phyloP scores from a whole-genome alignment of 2,329 filamentous ascomycete species.

The Clonostachys chloroleuca region DNA sequence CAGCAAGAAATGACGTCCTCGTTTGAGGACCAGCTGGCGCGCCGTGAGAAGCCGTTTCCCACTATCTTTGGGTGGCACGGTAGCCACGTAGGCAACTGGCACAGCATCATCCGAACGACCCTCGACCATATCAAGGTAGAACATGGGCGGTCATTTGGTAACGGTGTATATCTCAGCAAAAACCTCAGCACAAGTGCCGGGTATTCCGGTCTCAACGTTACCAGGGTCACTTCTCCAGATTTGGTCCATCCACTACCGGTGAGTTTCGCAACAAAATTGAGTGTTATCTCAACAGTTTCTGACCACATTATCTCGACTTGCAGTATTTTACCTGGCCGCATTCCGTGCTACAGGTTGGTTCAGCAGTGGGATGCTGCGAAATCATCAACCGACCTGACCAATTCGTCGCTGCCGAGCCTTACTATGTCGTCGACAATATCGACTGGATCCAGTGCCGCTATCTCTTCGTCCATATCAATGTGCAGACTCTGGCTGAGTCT shows the following conservation, averaged over 20 bases:
- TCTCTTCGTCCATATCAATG: constrained; percentile 48
- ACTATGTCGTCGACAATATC: constrained; percentile 68
- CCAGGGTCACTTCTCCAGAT: too few species aligned
- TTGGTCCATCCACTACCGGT: too few species aligned
- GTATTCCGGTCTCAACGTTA: too few species aligned
- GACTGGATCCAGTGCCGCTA: constrained; percentile 93
- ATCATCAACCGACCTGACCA: constrained; percentile 69
- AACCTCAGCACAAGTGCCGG: constrained; percentile 46
- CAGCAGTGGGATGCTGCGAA: constrained; percentile 74
- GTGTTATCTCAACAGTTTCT: too few species aligned
- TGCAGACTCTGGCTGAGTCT: too few species aligned
- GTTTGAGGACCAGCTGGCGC: constrained; percentile 16
- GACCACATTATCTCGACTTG: constrained; percentile 29
- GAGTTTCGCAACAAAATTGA: too few species aligned
- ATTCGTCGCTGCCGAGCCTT: constrained; percentile 51
- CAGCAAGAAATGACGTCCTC: constrained; percentile 48
- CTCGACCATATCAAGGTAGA: constrained; percentile 61
- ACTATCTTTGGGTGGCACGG: constrained; percentile 89
- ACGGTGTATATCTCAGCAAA: constrained; percentile 79
- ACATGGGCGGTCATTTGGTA: constrained; percentile 67
- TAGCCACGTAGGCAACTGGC: constrained; percentile 74
- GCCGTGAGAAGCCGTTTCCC: constrained; percentile 33
- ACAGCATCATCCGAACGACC: constrained; percentile 80
- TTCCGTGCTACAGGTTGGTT: constrained; percentile 55
- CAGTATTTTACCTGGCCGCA: constrained; percentile 49